Evolutionary conservation across 2,329 filamentous ascomycete genomes (phyloP).

Genomic region (Lasiodiplodia gonubiensis): DNA sequence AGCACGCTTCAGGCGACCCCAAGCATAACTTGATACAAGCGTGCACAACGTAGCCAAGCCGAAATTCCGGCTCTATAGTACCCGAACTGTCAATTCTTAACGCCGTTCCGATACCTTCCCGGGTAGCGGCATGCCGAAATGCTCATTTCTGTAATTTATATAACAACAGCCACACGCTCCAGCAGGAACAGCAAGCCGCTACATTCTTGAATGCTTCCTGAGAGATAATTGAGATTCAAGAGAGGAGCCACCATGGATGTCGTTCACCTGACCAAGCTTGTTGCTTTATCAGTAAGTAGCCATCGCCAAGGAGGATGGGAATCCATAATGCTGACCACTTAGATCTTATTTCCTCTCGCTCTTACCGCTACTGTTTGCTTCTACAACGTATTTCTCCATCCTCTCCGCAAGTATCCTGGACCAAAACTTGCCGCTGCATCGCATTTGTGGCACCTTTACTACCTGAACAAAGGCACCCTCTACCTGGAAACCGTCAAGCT

Average conservation of each 20-base stretch:
- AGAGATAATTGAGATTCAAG: no score
- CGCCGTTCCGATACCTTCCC: no score
- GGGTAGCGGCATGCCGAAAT: no score
- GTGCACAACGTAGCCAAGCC: neutral
- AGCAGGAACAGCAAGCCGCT: no score
- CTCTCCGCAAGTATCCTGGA: constrained; percentile 21
- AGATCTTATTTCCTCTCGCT: neutral
- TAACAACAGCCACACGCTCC: no score
- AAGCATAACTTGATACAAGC: neutral
- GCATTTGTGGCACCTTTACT: neutral
- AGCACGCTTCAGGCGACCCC: neutral
- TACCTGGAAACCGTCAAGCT: neutral
- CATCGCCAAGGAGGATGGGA: neutral
- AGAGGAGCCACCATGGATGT: no score
- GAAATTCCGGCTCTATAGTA: neutral
- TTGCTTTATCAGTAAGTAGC: neutral
- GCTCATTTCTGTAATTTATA: no score
- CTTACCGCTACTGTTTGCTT: neutral
- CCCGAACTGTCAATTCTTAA: no score
- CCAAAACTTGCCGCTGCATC: constrained; percentile 1
- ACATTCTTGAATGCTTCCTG: no score
- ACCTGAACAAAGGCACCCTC: neutral
- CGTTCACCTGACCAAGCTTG: neutral
- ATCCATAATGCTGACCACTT: neutral
- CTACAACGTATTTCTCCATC: constrained; percentile 23